Conservation (phyloP, 2,329 filamentous ascomycete genomes). For the Penicillium sp. region DNA sequence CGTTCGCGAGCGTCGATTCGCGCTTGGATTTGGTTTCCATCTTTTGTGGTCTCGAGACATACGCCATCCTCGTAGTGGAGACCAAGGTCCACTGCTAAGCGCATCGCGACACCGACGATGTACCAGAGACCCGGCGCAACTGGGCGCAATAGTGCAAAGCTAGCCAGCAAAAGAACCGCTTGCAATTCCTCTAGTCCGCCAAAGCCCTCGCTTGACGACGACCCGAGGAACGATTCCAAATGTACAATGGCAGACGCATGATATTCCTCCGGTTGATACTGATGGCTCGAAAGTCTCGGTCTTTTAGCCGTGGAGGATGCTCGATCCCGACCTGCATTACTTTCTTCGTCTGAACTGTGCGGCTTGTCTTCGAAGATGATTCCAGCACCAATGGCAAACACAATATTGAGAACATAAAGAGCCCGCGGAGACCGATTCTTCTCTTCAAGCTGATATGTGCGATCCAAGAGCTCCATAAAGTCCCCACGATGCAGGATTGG, state of each 20-base stretch:
- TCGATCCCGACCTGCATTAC: constrained; percentile 20
- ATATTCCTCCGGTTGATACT: constrained; percentile 87
- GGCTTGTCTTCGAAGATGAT: constrained; percentile 70
- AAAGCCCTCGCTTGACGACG: constrained; percentile 62
- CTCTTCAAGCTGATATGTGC: constrained; percentile 69
- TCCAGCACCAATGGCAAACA: constrained; percentile 91
- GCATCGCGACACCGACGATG: constrained; percentile 89
- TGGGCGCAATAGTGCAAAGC: constrained; percentile 85
- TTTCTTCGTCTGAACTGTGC: constrained; percentile 28
- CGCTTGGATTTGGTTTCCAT: constrained; percentile 31
- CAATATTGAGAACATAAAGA: constrained; percentile 93
- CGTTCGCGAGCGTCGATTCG: constrained; percentile 57
- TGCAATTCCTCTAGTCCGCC: constrained; percentile 91
- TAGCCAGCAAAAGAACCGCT: constrained; percentile 85
- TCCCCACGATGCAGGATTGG: constrained; percentile 86
- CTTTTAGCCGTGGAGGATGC: constrained; percentile 42
- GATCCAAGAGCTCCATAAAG: constrained; percentile 85
- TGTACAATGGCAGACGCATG: constrained; percentile 93
- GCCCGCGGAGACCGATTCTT: constrained; percentile 71
- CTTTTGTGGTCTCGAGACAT: constrained; percentile 53
- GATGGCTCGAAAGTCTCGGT: constrained; percentile 58
- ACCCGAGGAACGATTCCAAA: constrained; percentile 77
- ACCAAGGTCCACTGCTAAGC: constrained; percentile 85
- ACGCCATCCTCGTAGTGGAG: constrained; percentile 89
- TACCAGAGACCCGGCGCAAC: constrained; percentile 96